Percentiles rank a stretch among this genome's conserved stretches.
These are phyloP conservation scores for Diaporthe citriasiana DNA, from an alignment of 2,329 filamentous ascomycete species.

Conservation along the genomic window DNA sequence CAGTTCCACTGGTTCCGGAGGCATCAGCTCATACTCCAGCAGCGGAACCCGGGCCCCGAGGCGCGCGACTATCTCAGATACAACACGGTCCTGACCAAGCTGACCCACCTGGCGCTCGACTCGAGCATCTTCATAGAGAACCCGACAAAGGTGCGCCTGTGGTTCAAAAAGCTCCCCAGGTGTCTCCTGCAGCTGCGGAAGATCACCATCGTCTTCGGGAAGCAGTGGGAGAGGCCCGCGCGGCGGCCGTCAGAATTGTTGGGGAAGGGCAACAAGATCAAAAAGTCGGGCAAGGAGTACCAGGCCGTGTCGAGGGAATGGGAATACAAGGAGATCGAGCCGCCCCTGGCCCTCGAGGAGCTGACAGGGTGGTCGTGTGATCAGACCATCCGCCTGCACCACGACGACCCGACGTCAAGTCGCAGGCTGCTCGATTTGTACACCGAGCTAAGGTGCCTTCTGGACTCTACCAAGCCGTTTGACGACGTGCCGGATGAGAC, in stretches of 20 bases:
- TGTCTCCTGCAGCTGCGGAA: neutral
- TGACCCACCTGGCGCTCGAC: slow-evolving; percentile 29
- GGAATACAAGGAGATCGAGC: slow-evolving; percentile 15
- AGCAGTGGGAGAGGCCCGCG: slow-evolving; percentile 3
- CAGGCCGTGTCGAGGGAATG: slow-evolving; percentile 7
- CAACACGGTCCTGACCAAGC: neutral
- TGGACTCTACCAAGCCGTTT: slow-evolving; percentile 22
- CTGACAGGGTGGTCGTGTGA: neutral
- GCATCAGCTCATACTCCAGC: slow-evolving; percentile 14
- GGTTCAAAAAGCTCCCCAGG: slow-evolving; percentile 18
- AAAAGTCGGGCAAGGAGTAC: neutral
- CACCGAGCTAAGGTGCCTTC: slow-evolving; percentile 16
- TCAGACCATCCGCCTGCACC: neutral
- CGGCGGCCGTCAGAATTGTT: neutral
- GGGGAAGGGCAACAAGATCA: slow-evolving; percentile 9
- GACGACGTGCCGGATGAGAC: slow-evolving; percentile 20
- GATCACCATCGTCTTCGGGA: slow-evolving; percentile 31
- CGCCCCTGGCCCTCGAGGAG: slow-evolving; percentile 23
- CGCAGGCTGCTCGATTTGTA: slow-evolving; percentile 22
- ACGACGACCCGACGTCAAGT: slow-evolving; percentile 16
- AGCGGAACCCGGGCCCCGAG: slow-evolving; percentile 10
- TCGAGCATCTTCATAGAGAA: slow-evolving; percentile 17
- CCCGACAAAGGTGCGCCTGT: slow-evolving; percentile 21
- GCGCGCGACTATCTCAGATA: slow-evolving; percentile 16
- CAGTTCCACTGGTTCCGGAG: slow-evolving; percentile 30